Evolutionary conservation across 768 basidiomycete genomes (phyloP).

Genomic region (Melanogaster broomeanus): DNA sequence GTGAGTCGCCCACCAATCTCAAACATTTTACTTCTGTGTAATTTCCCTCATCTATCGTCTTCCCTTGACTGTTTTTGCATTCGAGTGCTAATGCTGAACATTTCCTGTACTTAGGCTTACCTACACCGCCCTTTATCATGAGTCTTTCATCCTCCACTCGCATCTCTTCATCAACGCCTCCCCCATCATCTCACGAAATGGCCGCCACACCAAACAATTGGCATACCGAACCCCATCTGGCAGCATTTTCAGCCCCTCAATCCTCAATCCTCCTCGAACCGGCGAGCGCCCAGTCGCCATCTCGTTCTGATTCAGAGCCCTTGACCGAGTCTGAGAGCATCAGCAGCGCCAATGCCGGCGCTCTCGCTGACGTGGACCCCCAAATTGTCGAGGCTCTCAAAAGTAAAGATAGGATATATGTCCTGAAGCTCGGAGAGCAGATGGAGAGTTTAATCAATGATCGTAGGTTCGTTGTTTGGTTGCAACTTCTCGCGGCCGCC

Average conservation of each 20-base stretch:
- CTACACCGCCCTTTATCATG: slow-evolving; percentile 8
- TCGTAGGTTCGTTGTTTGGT: slow-evolving; percentile 53
- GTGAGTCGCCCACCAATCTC: slow-evolving; percentile 7
- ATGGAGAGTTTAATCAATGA: slow-evolving; percentile 82
- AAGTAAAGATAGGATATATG: slow-evolving; percentile 87
- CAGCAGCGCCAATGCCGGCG: slow-evolving; percentile 21
- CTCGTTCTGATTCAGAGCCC: slow-evolving; percentile 29
- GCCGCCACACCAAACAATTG: slow-evolving; percentile 10
- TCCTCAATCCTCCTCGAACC: slow-evolving; percentile 20
- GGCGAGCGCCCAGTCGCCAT: slow-evolving; percentile 11
- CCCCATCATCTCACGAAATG: slow-evolving; percentile 10
- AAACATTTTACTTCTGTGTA: neutral
- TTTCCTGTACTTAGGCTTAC: slow-evolving; percentile 1
- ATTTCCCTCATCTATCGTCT: neutral
- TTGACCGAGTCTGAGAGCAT: slow-evolving; percentile 30
- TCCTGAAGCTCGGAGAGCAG: slow-evolving; percentile 84
- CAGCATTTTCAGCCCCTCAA: slow-evolving; percentile 3
- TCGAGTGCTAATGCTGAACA: slow-evolving; percentile 13
- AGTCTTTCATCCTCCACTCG: slow-evolving; percentile 9
- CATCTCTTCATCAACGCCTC: slow-evolving; percentile 15
- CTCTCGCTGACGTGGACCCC: slow-evolving; percentile 59
- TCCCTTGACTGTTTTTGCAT: neutral
- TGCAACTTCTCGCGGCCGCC: neutral
- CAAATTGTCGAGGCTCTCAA: slow-evolving; percentile 84
- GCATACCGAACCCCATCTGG: slow-evolving; percentile 12